These are phyloP conservation scores for Flaveria floridana DNA, from an alignment of 140 eudicot genomes.

Conservation along the genomic window DNA sequence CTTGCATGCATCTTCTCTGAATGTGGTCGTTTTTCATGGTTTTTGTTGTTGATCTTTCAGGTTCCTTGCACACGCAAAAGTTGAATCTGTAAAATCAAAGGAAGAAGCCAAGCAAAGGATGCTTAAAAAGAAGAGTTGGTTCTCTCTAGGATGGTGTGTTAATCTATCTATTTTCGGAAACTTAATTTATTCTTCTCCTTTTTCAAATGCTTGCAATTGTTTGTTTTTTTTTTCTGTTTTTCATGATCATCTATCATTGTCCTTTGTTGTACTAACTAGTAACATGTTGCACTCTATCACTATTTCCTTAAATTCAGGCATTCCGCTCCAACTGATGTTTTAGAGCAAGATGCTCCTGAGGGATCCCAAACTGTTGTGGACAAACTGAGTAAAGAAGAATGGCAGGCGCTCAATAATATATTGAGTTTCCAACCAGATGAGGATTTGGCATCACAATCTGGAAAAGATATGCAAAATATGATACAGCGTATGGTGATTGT, in stretches of 20 bases:
- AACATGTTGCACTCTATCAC: constrained; percentile 11
- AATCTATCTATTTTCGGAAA: constrained; percentile 12
- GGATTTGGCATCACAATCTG: constrained; percentile 49
- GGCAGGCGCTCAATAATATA: constrained; percentile 89
- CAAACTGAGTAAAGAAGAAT: constrained; percentile 85
- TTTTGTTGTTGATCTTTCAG: constrained; percentile 45
- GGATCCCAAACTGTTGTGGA: constrained; percentile 48
- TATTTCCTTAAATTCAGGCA: constrained; percentile 47
- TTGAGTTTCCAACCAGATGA: constrained; percentile 94
- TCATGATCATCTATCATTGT: constrained; percentile 19
- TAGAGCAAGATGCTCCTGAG: constrained; percentile 45
- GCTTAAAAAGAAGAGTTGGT: constrained; percentile 78
- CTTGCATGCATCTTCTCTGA: constrained; percentile 12
- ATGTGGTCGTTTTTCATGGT: constrained; percentile 22
- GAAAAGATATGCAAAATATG: constrained; percentile 75
- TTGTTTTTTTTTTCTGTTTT: not conserved
- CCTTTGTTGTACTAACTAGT: constrained; percentile 8
- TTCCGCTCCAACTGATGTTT: constrained; percentile 47
- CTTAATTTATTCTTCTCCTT: not conserved
- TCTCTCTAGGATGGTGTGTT: constrained; percentile 82
- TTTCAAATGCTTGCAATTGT: constrained; percentile 13
- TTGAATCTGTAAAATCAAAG: constrained; percentile 86
- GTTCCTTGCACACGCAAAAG: constrained; percentile 96
- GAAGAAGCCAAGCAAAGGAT: constrained; percentile 86
- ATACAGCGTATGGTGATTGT: constrained; percentile 67